A percentile compares a stretch with the other conserved stretches of the same genome.
Evolutionary conservation across 768 basidiomycete genomes (phyloP).

Genomic region (Sistotremastrum niveocremeum): DNA sequence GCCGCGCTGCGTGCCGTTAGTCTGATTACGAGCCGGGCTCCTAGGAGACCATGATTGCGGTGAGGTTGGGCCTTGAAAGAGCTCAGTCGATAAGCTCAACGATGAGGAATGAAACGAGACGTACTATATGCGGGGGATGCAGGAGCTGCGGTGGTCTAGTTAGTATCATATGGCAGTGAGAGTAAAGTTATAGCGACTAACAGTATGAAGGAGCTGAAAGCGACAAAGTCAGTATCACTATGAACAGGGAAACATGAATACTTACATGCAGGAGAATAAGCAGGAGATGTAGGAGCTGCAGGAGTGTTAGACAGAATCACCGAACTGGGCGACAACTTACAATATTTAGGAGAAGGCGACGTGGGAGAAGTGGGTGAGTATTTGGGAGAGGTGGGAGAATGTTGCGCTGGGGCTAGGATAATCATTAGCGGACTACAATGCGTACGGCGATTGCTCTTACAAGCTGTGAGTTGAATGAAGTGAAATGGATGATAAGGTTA

Average conservation of each 20-base stretch:
- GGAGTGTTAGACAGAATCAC: conserved; percentile 5
- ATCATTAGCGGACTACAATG: conserved; percentile 1
- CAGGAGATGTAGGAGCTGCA: conserved; percentile 72
- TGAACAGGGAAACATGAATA: conserved; percentile 8
- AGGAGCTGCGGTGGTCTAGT: conserved; percentile 37
- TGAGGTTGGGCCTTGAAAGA: conserved; percentile 44
- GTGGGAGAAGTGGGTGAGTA: conserved; percentile 91
- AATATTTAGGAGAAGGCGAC: conserved; percentile 85
- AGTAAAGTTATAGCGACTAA: conserved; percentile 21
- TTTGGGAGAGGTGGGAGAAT: conserved; percentile 83
- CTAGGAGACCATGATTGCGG: conserved; percentile 66
- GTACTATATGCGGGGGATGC: conserved; percentile 67
- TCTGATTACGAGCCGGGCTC: conserved; percentile 51
- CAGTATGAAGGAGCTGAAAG: conserved; percentile 62
- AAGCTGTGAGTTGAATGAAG: conserved; percentile 30
- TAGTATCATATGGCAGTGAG: not conserved
- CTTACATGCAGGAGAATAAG: conserved; percentile 82
- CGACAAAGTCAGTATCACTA: conserved; percentile 2
- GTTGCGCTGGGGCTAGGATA: conserved; percentile 52
- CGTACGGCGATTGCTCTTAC: conserved; percentile 27
- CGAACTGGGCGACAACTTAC: conserved; percentile 29
- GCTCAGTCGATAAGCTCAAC: not conserved
- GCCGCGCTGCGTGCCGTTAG: conserved; percentile 19
- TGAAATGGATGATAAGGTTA: conserved; percentile 5
- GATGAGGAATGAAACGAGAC: not conserved